A percentile compares a stretch with the other conserved stretches of the same genome.
These are phyloP conservation scores for Phytophthora uliginosa DNA, from an alignment of 352 stramenopile species.

Conservation along the genomic window DNA sequence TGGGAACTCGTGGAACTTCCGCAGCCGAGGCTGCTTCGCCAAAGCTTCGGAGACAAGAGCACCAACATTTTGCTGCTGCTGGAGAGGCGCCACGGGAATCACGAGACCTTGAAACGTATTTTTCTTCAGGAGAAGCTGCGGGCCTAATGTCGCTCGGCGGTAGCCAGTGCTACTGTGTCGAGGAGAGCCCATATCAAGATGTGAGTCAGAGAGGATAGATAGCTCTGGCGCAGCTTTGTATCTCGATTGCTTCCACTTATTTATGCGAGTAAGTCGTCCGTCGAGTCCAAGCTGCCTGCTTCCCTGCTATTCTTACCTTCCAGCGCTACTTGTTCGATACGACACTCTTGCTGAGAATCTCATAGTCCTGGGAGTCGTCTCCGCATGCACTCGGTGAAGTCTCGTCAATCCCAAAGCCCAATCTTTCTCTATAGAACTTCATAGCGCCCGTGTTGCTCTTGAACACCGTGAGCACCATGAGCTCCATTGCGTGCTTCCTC, in stretches of 20 bases:
- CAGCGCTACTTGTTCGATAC: slow-evolving; percentile 30
- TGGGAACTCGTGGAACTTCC: slow-evolving; percentile 60
- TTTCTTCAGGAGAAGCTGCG: slow-evolving; percentile 72
- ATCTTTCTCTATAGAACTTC: slow-evolving; percentile 90
- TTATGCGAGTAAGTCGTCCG: slow-evolving; percentile 12
- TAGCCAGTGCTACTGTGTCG: slow-evolving; percentile 23
- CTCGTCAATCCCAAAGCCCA: slow-evolving; percentile 93
- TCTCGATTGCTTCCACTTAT: slow-evolving; percentile 21
- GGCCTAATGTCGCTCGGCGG: slow-evolving; percentile 47
- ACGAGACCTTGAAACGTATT: slow-evolving; percentile 81
- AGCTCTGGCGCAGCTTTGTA: background rate
- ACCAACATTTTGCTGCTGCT: slow-evolving; percentile 25
- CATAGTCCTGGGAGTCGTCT: slow-evolving; percentile 81
- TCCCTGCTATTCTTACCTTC: slow-evolving; percentile 25
- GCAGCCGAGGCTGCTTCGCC: slow-evolving; percentile 44
- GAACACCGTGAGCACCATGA: slow-evolving; percentile 96
- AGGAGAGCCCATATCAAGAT: slow-evolving; percentile 27
- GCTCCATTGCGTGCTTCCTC: slow-evolving; percentile 81
- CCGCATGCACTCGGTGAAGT: slow-evolving; percentile 89
- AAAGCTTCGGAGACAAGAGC: slow-evolving; percentile 38
- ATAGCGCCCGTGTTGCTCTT: slow-evolving; percentile 90
- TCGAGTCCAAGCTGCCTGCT: background rate
- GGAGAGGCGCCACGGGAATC: slow-evolving; percentile 40
- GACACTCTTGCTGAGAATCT: slow-evolving; percentile 87
- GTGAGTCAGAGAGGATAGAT: background rate